These are phyloP conservation scores for Mucor indicus DNA, from an alignment of 371 early-diverging fungal genomes.

Conservation along the genomic window DNA sequence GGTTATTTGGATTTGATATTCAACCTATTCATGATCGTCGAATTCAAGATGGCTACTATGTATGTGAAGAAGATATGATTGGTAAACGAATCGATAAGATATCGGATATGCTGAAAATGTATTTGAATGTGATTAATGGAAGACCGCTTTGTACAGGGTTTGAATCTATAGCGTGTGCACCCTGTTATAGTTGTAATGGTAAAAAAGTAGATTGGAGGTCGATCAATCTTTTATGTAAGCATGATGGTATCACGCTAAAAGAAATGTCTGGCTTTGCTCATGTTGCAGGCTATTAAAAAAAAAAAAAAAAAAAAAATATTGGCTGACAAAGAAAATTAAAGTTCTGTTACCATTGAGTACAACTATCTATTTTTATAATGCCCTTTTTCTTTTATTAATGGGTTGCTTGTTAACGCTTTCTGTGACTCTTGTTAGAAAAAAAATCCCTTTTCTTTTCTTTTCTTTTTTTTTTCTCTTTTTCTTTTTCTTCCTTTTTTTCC, in stretches of 20 bases:
- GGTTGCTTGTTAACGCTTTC: too few species aligned
- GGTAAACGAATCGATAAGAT: constrained; percentile 45
- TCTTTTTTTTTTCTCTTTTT: too few species aligned
- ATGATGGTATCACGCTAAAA: constrained; percentile 45
- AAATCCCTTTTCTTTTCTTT: too few species aligned
- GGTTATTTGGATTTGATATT: constrained; percentile 59
- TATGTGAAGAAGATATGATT: constrained; percentile 58
- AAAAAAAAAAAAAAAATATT: too few species aligned
- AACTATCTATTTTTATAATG: too few species aligned
- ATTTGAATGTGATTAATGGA: constrained; percentile 42
- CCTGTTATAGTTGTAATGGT: constrained; percentile 55
- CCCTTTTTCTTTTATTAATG: too few species aligned
- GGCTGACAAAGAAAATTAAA: too few species aligned
- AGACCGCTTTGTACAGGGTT: constrained; percentile 29
- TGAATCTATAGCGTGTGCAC: constrained; percentile 37
- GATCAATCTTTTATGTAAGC: constrained; percentile 50
- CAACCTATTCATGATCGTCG: constrained; percentile 55
- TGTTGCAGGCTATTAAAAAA: constrained; percentile 16
- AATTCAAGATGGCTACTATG: constrained; percentile 48
- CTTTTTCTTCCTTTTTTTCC: too few species aligned
- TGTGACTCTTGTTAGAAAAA: too few species aligned
- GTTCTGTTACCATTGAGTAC: too few species aligned
- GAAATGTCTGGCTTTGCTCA: constrained; percentile 22
- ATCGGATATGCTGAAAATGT: constrained; percentile 49
- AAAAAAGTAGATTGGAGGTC: constrained; percentile 51